phyloP scores from a whole-genome alignment of 805 yeast genomes.

The Sugiyamaella qingdaonensis region DNA sequence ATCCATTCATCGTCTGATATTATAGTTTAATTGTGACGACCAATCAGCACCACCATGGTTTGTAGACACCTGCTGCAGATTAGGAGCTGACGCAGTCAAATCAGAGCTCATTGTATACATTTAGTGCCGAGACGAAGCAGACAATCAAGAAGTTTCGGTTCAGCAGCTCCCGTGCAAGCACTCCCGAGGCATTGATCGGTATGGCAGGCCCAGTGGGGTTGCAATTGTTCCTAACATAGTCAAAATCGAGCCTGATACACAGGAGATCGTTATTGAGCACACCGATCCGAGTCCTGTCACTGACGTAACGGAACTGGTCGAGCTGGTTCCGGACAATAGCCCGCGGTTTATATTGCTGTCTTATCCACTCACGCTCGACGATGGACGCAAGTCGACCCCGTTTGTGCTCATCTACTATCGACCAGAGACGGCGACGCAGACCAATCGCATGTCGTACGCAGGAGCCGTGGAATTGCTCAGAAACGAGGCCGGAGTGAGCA shows the following conservation, averaged over 20 bases:
- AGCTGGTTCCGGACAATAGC: slow-evolving; percentile 74
- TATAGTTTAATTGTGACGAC: too few relatives aligned
- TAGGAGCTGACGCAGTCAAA: not conserved
- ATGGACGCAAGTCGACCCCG: slow-evolving; percentile 72
- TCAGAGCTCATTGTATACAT: slow-evolving; percentile 43
- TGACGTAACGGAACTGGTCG: slow-evolving; percentile 59
- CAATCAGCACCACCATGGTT: too few relatives aligned
- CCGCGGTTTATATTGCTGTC: slow-evolving; percentile 76
- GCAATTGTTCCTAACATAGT: not conserved
- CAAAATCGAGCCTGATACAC: slow-evolving; percentile 12
- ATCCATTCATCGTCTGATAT: too few relatives aligned
- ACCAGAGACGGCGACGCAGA: slow-evolving; percentile 82
- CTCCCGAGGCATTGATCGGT: slow-evolving; percentile 60
- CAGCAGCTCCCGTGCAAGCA: slow-evolving; percentile 59
- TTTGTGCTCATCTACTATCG: slow-evolving; percentile 80
- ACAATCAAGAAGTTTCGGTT: slow-evolving; percentile 68
- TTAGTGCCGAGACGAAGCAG: slow-evolving; percentile 57
- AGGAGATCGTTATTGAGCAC: slow-evolving; percentile 16
- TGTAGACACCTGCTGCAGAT: too few relatives aligned
- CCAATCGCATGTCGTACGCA: slow-evolving; percentile 81
- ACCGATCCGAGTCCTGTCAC: slow-evolving; percentile 23
- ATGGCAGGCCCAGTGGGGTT: slow-evolving; percentile 2
- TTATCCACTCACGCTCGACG: slow-evolving; percentile 63
- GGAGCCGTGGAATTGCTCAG: slow-evolving; percentile 81
- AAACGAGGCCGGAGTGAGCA: slow-evolving; percentile 69